phyloP scores from a whole-genome alignment of 805 yeast genomes.

The Kodamaea jinghongensis region DNA sequence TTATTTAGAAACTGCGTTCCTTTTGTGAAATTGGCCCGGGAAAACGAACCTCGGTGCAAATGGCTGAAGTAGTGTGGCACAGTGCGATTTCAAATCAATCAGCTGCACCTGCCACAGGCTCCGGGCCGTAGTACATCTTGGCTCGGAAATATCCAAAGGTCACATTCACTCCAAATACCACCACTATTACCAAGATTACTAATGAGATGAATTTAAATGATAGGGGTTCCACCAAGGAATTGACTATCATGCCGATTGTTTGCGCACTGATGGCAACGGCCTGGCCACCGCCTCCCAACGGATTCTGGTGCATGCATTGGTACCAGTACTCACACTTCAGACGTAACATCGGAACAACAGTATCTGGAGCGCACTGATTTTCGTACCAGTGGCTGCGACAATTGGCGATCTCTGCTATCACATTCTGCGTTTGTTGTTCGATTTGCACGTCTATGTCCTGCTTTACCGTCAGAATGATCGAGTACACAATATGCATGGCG shows the following conservation, averaged over 20 bases:
- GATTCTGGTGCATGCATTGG: slow-evolving; percentile 62
- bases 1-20: too few relatives aligned
- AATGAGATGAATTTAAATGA: slow-evolving; percentile 56
- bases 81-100: too few relatives aligned
- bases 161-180: slow-evolving; percentile 57
- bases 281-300: slow-evolving; percentile 46
- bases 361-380: slow-evolving; percentile 57
- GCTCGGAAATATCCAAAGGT: slow-evolving; percentile 66
- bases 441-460: slow-evolving; percentile 54
- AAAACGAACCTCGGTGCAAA: too few relatives aligned
- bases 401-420: slow-evolving; percentile 49
- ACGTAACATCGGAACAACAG: slow-evolving; percentile 57
- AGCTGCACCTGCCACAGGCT: not conserved
- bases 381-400: slow-evolving; percentile 52
- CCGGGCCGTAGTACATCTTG: slow-evolving; percentile 43
- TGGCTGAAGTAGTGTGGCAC: too few relatives aligned
- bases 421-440: slow-evolving; percentile 43
- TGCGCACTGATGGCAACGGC: slow-evolving; percentile 57
- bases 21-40: too few relatives aligned
- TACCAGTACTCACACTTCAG: slow-evolving; percentile 60
- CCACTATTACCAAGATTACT: slow-evolving; percentile 43
- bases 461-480: slow-evolving; percentile 47
- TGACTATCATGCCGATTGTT: slow-evolving; percentile 58
- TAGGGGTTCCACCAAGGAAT: slow-evolving; percentile 65
- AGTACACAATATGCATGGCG: slow-evolving; percentile 42